Conservation (phyloP, 2,329 filamentous ascomycete genomes). For the Ambrosiella beaveri region DNA sequence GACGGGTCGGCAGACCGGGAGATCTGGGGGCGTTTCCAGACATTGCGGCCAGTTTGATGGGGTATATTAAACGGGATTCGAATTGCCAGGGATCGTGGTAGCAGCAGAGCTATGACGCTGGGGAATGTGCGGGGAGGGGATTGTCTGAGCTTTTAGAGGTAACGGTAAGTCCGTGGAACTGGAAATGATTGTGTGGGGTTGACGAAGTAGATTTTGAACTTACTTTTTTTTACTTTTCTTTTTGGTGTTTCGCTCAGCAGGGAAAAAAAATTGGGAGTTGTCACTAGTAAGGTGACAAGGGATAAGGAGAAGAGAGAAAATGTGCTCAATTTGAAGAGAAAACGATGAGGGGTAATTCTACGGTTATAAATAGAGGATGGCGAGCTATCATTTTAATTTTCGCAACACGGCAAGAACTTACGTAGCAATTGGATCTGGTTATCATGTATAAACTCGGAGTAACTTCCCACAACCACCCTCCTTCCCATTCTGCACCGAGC, state of each 20-base stretch:
- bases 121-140: neutral
- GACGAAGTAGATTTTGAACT: neutral
- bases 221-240: neutral
- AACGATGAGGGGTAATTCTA: neutral
- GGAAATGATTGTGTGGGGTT: neutral
- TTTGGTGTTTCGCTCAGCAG: neutral
- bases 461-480: neutral
- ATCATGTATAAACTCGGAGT: neutral
- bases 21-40: neutral
- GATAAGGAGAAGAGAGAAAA: neutral
- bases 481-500: neutral
- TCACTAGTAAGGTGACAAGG: neutral
- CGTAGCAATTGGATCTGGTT: neutral
- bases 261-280: neutral
- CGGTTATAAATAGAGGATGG: neutral
- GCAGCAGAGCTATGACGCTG: neutral
- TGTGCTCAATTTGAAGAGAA: neutral
- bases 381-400: neutral
- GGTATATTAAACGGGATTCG: neutral
- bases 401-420: neutral
- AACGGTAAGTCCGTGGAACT: neutral
- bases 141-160: neutral
- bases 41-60: neutral
- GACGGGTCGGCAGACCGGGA: constrained; percentile 33
- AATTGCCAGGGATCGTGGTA: neutral